Percentiles rank a stretch among this genome's conserved stretches.
phyloP scores from a whole-genome alignment of 805 yeast species.

The Candida ovalis region DNA sequence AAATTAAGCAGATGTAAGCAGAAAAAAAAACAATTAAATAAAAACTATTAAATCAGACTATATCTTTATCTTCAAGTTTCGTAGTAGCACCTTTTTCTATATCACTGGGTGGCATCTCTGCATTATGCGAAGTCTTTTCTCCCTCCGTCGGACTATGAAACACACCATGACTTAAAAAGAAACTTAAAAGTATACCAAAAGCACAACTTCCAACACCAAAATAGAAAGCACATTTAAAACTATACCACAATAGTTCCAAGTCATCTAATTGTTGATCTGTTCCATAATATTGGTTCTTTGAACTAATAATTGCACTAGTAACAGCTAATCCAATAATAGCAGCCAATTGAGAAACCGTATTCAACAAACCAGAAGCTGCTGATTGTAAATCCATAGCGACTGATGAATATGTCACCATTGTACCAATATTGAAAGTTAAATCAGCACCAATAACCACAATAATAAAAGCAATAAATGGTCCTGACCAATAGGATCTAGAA shows the following conservation, averaged over 20 bases:
- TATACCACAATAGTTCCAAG: conserved; percentile 21
- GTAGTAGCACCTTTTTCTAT: background rate
- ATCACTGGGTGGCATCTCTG: background rate
- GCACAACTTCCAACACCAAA: conserved; percentile 32
- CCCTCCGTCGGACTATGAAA: background rate
- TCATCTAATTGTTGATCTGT: conserved; percentile 14
- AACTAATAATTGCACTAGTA: conserved; percentile 32
- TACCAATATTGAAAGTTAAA: conserved; percentile 37
- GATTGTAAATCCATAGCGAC: conserved; percentile 34
- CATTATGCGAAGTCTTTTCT: background rate
- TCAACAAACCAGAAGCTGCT: conserved; percentile 39
- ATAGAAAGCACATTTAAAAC: conserved; percentile 32
- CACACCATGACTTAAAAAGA: conserved; percentile 30
- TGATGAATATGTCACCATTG: conserved; percentile 33
- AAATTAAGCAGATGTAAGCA: too few relatives aligned
- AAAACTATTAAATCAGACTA: background rate
- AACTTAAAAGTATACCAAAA: conserved; percentile 24
- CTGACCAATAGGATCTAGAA: conserved; percentile 35
- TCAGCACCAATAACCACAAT: conserved; percentile 39
- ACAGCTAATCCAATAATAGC: conserved; percentile 36
- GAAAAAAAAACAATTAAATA: too few relatives aligned
- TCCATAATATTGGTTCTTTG: conserved; percentile 26
- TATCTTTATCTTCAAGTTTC: background rate
- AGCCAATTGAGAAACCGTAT: conserved; percentile 34
- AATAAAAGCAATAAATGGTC: conserved; percentile 36